Base-by-base conservation (phyloP, 441 rosid genomes). In the Mallotus japonicus region DNA sequence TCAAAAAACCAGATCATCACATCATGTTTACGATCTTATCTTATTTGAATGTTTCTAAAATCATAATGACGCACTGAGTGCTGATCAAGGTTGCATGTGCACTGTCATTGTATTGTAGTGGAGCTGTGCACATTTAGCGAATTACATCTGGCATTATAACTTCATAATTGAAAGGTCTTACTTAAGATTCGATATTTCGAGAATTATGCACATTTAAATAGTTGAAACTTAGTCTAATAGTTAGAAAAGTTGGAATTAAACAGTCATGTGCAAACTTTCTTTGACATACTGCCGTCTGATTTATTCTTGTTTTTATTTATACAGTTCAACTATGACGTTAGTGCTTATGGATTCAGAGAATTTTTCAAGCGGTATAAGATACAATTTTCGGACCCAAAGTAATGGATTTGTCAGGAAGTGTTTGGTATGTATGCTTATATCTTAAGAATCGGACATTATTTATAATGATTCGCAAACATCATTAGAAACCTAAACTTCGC, bases 261-360 rank as follows among this genome's bases (percentile, higher is more conserved):
- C 0, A 4, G 13, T 42, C 5, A 14, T 17, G 8, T 40, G 15
- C 22, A 14, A 20, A 14, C 51, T 24, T 13, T n/a, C 3, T 20
- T 6, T 22, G 1, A 42, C 16, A 5, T 14, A 17, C 4, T 55
- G 10, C 5, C 47, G 19, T 65, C n/a, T 67, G 53, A 42, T 12
- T 7, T 6, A 24, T 8, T 15, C 71, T 51, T 65, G 42, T 19
- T 68, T 42, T 32, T 8, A 69, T 42, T 24, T 69, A n/a, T 77
- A 40, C 88, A 95, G 99, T 95, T 88, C 91, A 90, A 86, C 69
- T 87, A 89, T 61, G 93, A 91, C 76, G 75, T 74, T 77, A 95
- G 97, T 76, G 85, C 88, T 1, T 95, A 95, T 46, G 99, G 98
- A 73, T 95, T 92, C 77, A 88, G 95, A 88, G 99, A 95, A 73